Evolutionary conservation across 306 rosid genomes (phyloP).

Genomic region (Vachellia collinsii): DNA sequence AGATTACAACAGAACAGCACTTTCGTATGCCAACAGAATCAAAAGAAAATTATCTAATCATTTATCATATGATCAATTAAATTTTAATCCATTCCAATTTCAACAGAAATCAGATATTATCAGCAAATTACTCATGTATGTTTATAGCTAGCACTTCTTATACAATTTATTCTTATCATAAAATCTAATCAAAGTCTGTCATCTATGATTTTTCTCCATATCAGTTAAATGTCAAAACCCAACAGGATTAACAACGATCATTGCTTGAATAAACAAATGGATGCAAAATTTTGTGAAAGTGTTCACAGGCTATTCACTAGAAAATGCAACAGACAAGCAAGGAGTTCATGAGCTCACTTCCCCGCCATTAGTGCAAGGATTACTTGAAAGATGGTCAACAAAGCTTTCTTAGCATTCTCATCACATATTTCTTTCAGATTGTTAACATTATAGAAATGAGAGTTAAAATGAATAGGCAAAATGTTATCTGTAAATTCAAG

Average conservation of each 20-base stretch:
- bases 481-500: constrained; percentile 22
- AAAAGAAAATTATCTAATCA: neutral
- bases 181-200: neutral
- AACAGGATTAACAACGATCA: neutral
- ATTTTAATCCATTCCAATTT: neutral
- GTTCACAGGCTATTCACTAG: neutral
- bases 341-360: constrained; percentile 19
- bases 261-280: constrained; percentile 8
- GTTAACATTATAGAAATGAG: constrained; percentile 2
- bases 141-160: neutral
- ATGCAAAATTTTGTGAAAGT: constrained; percentile 5
- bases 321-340: constrained; percentile 15
- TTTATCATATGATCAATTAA: neutral
- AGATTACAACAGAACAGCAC: neutral
- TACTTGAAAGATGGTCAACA: neutral
- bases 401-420: constrained; percentile 8
- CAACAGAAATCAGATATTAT: neutral
- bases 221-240: neutral
- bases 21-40: neutral
- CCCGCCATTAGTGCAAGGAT: neutral
- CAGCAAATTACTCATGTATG: neutral
- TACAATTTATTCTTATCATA: neutral
- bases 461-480: constrained; percentile 8
- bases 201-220: neutral
- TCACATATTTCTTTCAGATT: constrained; percentile 16